phyloP scores from a whole-genome alignment of 345 rosid species.

The Capsella bursapastoris region DNA sequence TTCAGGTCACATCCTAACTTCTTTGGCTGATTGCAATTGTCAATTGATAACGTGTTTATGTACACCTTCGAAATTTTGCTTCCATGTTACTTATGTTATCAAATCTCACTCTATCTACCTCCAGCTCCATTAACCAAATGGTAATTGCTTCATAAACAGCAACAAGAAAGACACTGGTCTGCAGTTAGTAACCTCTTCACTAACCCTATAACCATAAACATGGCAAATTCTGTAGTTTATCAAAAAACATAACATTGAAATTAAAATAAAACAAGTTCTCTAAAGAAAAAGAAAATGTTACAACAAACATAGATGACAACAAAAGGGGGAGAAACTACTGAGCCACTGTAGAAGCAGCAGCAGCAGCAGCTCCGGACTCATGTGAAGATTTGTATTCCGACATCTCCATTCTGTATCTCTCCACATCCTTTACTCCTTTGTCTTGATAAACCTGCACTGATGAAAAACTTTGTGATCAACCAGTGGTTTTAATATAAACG shows the following conservation, averaged over 20 bases:
- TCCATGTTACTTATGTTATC: too few relatives aligned
- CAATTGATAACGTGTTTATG: too few relatives aligned
- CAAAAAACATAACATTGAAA: slow-evolving; percentile 18
- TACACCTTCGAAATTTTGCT: too few relatives aligned
- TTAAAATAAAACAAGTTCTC: slow-evolving; percentile 16
- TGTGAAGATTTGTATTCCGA: slow-evolving; percentile 56
- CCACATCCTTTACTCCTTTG: slow-evolving; percentile 71
- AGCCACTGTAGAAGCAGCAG: slow-evolving; percentile 55
- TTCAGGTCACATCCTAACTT: too few relatives aligned
- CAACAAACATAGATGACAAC: slow-evolving; percentile 27
- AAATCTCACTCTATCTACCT: too few relatives aligned
- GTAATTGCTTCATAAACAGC: neutral
- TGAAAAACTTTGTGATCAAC: neutral
- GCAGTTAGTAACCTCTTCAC: slow-evolving; percentile 32
- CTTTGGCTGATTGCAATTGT: too few relatives aligned
- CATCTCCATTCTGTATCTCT: slow-evolving; percentile 77
- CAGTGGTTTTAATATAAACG: neutral
- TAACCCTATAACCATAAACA: slow-evolving; percentile 38
- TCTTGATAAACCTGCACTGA: slow-evolving; percentile 68
- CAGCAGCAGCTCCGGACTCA: slow-evolving; percentile 58
- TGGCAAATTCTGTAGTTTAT: slow-evolving; percentile 19
- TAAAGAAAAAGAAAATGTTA: slow-evolving; percentile 24
- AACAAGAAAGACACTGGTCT: slow-evolving; percentile 13
- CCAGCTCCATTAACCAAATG: neutral
- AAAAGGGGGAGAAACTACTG: slow-evolving; percentile 27